phyloP scores from a whole-genome alignment of 192 early-diverging fungal genomes.

The Coemansia sp. region DNA sequence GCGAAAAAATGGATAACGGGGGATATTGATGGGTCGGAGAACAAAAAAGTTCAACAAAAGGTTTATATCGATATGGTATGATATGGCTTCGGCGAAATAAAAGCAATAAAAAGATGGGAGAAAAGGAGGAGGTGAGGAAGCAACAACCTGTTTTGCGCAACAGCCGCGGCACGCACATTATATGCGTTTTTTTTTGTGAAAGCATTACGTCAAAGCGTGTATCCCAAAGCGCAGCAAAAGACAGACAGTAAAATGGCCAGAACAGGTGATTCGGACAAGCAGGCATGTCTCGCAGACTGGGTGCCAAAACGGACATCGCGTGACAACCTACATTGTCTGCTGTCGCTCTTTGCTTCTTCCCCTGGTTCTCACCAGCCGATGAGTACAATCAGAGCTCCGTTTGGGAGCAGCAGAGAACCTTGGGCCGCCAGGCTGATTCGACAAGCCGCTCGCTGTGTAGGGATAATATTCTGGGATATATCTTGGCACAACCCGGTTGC shows the following conservation, averaged over 20 bases:
- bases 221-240: neutral
- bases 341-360: no score
- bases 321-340: neutral
- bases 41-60: neutral
- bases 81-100: neutral
- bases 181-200: neutral
- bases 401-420: no score
- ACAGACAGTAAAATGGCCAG: neutral
- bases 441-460: no score
- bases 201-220: neutral
- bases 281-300: neutral
- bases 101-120: neutral
- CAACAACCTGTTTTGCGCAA: neutral
- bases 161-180: neutral
- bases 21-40: neutral
- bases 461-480: no score
- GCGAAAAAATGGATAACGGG: neutral
- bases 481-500: no score
- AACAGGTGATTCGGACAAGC: neutral
- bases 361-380: neutral
- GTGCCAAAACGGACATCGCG: neutral
- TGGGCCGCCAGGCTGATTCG: neutral
- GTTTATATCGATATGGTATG: neutral
- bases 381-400: neutral
- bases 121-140: neutral